Evolutionary conservation across 768 basidiomycete species (phyloP), one percentile per base, ranked within the genome.

Genomic region (Erythrobasidium yunnanense): DNA sequence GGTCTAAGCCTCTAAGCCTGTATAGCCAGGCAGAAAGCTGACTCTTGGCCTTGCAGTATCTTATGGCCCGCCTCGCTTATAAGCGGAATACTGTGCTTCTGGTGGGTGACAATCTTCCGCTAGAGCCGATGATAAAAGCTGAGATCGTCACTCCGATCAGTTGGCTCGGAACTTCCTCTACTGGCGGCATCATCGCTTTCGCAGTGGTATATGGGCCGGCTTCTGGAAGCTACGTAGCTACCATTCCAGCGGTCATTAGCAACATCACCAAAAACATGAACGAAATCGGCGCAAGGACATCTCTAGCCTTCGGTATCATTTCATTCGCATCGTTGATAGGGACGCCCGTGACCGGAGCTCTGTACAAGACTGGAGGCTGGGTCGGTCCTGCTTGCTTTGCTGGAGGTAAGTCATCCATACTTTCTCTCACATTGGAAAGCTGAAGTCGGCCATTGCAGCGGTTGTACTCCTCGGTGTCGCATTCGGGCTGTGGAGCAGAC

Each of bases 281-380:
- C 6, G 70, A 73, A 32, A 70, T 76, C 35, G 75, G 75, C 0
- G 56, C 72, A 25, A 62, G 75, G 2, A 68, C 74, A 22, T 73
- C 73, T 0, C 70, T 73, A 56, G 70, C 69, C n/a, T 73, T 75
- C 68, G 35, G 75, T 22, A 38, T 69, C 22, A 68, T 71, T 23
- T 70, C 71, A 0, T 25, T 72, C 46, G 67, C 73, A 0, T 75
- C 72, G 0, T 65, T 76, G 15, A 67, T 69, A 45, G 74, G 74
- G 7, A 68, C 74, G 18, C 75, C 76, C 3, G 75, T 75, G 54
- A 67, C 70, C 7, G 75, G 75, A 18, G 75, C 74, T 11, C 62
- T 75, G 29, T 67, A 75, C 25, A 70, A 72, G 33, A 47, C 42
- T 13, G 74, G 74, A 0, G 71, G 69, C n/a, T 72, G 60, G 50